phyloP scores from a whole-genome alignment of 225 moss, liverwort and hornwort genomes.

The Polytrichum formosum region DNA sequence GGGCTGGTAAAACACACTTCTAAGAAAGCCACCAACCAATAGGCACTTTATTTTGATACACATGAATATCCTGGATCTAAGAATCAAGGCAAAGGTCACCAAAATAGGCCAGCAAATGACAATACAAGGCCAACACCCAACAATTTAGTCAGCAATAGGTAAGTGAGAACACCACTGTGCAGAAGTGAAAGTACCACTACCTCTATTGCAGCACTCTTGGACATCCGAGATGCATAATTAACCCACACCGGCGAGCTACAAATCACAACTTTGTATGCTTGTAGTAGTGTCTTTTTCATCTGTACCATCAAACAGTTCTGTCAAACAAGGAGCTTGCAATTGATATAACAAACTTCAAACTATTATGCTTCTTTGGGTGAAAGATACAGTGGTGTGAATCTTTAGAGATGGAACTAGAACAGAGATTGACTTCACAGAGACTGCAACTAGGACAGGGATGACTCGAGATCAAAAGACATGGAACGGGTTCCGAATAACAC shows the following conservation, averaged over 20 bases:
- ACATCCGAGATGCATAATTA: conserved; percentile 76
- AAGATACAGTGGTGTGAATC: too few relatives aligned
- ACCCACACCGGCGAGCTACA: conserved; percentile 60
- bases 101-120: too few relatives aligned
- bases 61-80: too few relatives aligned
- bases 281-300: conserved; percentile 60
- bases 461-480: too few relatives aligned
- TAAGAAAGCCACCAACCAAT: too few relatives aligned
- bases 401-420: not conserved
- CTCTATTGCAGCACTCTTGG: conserved; percentile 74
- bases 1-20: too few relatives aligned
- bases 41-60: too few relatives aligned
- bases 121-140: not conserved
- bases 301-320: conserved; percentile 13
- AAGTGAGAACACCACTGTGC: not conserved
- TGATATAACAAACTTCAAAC: too few relatives aligned
- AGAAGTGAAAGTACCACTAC: conserved; percentile 19
- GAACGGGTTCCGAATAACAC: not conserved
- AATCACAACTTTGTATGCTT: conserved; percentile 69
- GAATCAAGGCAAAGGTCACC: too few relatives aligned
- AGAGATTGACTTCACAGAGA: not conserved
- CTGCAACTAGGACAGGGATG: not conserved
- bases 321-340: too few relatives aligned
- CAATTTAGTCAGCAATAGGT: not conserved
- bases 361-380: too few relatives aligned